These are phyloP conservation scores for Umbelopsis isabellina DNA, from an alignment of 192 early-diverging fungal species.

Conservation along the genomic window DNA sequence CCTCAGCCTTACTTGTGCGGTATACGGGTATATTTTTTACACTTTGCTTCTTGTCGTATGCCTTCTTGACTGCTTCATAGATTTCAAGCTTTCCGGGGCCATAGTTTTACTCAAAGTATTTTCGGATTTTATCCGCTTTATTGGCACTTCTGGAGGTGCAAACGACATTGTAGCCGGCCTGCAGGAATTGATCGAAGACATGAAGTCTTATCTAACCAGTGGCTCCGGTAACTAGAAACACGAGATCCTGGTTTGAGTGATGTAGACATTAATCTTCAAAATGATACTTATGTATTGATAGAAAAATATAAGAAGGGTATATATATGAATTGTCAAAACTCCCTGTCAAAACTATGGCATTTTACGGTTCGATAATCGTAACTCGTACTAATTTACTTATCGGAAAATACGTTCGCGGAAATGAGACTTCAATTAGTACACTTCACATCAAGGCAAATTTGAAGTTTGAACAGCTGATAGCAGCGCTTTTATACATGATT, in stretches of 20 bases:
- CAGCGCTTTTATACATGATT: too few relatives aligned
- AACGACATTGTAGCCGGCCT: conserved; percentile 41
- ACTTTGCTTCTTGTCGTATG: background rate
- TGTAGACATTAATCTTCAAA: background rate
- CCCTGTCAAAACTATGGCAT: too few relatives aligned
- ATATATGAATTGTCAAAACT: too few relatives aligned
- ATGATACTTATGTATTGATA: too few relatives aligned
- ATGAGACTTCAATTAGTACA: too few relatives aligned
- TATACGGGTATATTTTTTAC: background rate
- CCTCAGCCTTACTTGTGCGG: conserved; percentile 20
- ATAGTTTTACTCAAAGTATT: background rate
- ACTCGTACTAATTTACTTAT: too few relatives aligned
- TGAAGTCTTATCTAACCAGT: conserved; percentile 49
- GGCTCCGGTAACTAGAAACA: conserved; percentile 38
- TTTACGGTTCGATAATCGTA: too few relatives aligned
- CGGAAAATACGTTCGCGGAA: too few relatives aligned
- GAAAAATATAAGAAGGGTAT: too few relatives aligned
- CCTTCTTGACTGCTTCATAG: conserved; percentile 3
- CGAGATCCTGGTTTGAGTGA: conserved; percentile 9
- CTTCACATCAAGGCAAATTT: too few relatives aligned
- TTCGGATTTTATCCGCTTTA: conserved; percentile 30
- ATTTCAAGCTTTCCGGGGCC: conserved; percentile 26
- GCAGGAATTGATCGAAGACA: conserved; percentile 46
- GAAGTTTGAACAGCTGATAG: too few relatives aligned
- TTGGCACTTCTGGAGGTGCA: conserved; percentile 41